Percentiles rank a stretch among this genome's conserved stretches.
These are phyloP conservation scores for Angomonas ambiguus DNA, from an alignment of 208 protist species.

Conservation along the genomic window DNA sequence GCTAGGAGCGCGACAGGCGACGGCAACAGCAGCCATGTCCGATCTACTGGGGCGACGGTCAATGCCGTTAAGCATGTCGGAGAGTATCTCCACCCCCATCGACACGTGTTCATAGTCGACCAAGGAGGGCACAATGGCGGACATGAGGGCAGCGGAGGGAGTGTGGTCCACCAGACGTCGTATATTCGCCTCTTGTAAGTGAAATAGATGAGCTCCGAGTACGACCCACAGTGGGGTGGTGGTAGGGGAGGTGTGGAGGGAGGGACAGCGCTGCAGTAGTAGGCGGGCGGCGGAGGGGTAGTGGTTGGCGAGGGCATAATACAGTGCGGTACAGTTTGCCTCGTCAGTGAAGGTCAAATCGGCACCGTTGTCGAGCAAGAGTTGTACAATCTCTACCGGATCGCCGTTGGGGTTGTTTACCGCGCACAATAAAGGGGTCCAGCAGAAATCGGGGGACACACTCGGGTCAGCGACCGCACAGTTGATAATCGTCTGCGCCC, in stretches of 20 bases:
- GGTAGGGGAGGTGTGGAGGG: constrained; percentile 40
- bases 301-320: constrained; percentile 89
- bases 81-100: constrained; percentile 55
- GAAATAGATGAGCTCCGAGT: constrained; percentile 71
- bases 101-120: constrained; percentile 32
- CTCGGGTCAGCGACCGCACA: constrained; percentile 48
- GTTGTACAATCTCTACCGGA: constrained; percentile 57
- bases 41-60: constrained; percentile 17
- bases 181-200: constrained; percentile 60
- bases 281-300: constrained; percentile 50
- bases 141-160: constrained; percentile 47
- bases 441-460: constrained; percentile 52
- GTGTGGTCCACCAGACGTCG: constrained; percentile 56
- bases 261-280: constrained; percentile 58
- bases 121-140: constrained; percentile 42
- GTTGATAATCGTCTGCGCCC: constrained; percentile 77
- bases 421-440: constrained; percentile 84
- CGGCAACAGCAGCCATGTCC: constrained; percentile 20
- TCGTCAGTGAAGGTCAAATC: constrained; percentile 68
- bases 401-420: constrained; percentile 88
- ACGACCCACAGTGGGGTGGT: constrained; percentile 69
- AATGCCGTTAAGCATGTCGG: constrained; percentile 54
- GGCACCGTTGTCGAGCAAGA: constrained; percentile 63
- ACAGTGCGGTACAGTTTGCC: constrained; percentile 74
- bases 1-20: constrained; percentile 17